These are phyloP conservation scores for Leishmania lainsoni DNA, from an alignment of 208 protist species.

Conservation along the genomic window DNA sequence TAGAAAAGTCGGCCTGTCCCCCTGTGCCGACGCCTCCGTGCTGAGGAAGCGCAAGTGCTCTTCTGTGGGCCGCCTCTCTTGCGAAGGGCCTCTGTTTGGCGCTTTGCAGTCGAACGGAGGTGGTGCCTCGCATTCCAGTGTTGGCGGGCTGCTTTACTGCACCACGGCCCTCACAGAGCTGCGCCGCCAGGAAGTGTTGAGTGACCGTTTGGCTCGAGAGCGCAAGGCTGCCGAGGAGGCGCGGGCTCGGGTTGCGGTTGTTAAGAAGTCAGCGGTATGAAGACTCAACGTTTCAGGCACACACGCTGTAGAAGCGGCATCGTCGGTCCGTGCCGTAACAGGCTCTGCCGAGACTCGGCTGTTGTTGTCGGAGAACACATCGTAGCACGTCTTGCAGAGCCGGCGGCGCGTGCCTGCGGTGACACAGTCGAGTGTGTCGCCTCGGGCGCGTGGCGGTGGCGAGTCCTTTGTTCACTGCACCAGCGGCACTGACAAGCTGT, in stretches of 20 bases:
- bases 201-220: constrained; percentile 39
- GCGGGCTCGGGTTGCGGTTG: constrained; percentile 1
- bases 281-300: background rate
- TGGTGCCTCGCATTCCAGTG: background rate
- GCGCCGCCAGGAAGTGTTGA: constrained; percentile 44
- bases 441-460: background rate
- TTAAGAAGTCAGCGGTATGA: background rate
- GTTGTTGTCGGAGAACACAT: background rate
- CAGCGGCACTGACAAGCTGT: background rate
- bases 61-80: background rate
- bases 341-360: background rate
- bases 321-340: background rate
- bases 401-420: background rate
- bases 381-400: background rate
- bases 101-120: background rate
- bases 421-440: background rate
- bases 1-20: background rate
- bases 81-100: background rate
- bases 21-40: constrained; percentile 1
- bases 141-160: constrained; percentile 5
- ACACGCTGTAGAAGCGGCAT: background rate
- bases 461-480: constrained; percentile 1
- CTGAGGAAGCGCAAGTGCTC: background rate
- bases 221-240: constrained; percentile 34
- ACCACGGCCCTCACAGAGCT: constrained; percentile 41